Evolutionary conservation across 345 rosid species (phyloP).

Genomic region (Pelargonium nanum): DNA sequence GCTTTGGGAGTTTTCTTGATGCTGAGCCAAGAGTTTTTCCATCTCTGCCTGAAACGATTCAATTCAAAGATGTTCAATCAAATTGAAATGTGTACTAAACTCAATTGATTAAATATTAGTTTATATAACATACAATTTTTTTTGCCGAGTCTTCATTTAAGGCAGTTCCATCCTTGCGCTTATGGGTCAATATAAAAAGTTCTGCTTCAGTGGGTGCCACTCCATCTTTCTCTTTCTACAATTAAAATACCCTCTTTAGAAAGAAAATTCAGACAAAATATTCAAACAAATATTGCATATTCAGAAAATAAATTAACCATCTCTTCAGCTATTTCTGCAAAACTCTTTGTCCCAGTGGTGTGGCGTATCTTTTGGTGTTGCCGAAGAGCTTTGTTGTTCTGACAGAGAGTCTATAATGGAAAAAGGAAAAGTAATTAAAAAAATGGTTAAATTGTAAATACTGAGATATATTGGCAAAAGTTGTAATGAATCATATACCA

Average conservation of each 20-base stretch:
- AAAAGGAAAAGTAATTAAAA: no score
- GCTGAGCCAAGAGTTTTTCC: not conserved
- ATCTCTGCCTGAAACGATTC: not conserved
- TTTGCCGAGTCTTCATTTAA: constrained; percentile 9
- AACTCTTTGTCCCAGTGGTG: constrained; percentile 6
- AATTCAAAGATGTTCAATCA: not conserved
- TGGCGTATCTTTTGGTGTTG: constrained; percentile 2
- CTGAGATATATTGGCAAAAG: not conserved
- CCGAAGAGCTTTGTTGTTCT: constrained; percentile 1
- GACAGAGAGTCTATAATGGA: not conserved
- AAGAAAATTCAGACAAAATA: not conserved
- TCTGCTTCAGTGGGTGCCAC: constrained; percentile 1
- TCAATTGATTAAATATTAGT: not conserved
- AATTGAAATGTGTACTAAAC: not conserved
- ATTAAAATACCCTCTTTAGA: not conserved
- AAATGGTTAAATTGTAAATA: not conserved
- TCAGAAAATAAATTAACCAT: constrained; percentile 3
- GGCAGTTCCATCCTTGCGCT: constrained; percentile 10
- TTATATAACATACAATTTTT: constrained; percentile 2
- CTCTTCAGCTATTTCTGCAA: constrained; percentile 6
- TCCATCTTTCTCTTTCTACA: constrained; percentile 5
- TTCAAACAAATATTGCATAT: not conserved
- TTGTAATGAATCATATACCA: not conserved
- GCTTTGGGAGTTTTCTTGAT: not conserved
- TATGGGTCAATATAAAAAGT: constrained; percentile 9